Evolutionary conservation across 768 basidiomycete genomes (phyloP).

Genomic region (Royoungia palumana): DNA sequence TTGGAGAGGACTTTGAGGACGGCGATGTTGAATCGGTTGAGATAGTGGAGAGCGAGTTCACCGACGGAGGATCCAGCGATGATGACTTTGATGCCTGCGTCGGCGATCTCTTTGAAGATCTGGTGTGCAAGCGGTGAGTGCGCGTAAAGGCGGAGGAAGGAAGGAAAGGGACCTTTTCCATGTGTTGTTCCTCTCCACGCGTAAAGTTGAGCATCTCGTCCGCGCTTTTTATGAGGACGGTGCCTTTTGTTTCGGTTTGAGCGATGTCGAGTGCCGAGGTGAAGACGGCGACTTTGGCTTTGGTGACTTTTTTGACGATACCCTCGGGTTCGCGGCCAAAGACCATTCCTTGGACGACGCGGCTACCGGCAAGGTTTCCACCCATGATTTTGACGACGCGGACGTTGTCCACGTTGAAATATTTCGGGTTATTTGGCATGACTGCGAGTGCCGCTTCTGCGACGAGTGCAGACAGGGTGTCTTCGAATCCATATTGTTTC

Average conservation of each 20-base stretch:
- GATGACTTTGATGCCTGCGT: constrained; percentile 91
- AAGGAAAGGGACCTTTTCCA: constrained; percentile 65
- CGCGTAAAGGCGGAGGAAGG: background rate
- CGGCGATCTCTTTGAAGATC: constrained; percentile 97
- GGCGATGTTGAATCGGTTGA: constrained; percentile 89
- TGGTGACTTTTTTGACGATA: constrained; percentile 73
- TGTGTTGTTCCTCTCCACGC: constrained; percentile 90
- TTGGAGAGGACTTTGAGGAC: constrained; percentile 97
- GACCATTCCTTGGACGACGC: constrained; percentile 96
- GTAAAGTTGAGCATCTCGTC: constrained; percentile 98
- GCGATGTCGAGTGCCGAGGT: constrained; percentile 90
- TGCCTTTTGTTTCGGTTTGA: constrained; percentile 99
- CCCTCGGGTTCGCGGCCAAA: constrained; percentile 96
- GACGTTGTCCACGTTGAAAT: constrained; percentile 98
- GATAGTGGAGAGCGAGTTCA: constrained; percentile 95
- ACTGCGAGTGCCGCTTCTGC: constrained; percentile 91
- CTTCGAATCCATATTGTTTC: constrained; percentile 96
- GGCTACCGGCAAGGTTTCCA: constrained; percentile 78
- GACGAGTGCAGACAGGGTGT: constrained; percentile 74
- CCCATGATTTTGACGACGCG: constrained; percentile 99
- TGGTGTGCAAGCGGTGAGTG: constrained; percentile 29
- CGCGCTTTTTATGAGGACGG: constrained; percentile 91
- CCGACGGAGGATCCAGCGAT: constrained; percentile 91
- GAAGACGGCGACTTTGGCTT: constrained; percentile 94
- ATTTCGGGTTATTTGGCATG: constrained; percentile 83